Base-by-base conservation (phyloP, 164 flowering plant genomes). In the Tetracentron sinense region DNA sequence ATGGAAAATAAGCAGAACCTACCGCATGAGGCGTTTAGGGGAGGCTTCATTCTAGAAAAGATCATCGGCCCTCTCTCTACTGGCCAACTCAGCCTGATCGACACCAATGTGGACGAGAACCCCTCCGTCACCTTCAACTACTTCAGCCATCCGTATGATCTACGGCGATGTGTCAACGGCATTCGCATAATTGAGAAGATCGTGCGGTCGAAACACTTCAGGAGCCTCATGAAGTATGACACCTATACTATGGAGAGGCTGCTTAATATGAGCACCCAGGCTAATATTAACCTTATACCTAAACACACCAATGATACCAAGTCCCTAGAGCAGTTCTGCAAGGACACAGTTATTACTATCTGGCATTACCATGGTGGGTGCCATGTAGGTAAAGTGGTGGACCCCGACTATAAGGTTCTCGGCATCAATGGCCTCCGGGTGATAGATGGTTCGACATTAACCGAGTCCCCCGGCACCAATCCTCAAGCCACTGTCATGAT, bases 291-390 rank as follows among this genome's bases (percentile, higher is more conserved):
- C 61, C 50, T 79, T 60, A 66, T 79, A 62, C 88, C 81, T 0
- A 78, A 65, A 46, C 89, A 82, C 53, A 31, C 27, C 7, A 69
- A 47, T 19, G 62, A 77, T 3, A 60, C 88, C 1, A 10, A 58
- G 0, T 75, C 80, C 11, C 15, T 83, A 51, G 94, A 90, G 51
- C 90, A 88, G 59, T 93, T 68, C 46, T 93, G 98, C 57, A 77
- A 46, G 31, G 96, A 93, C 63, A 84, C 96, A 12, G 96, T 93
- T 42, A 73, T 85, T 83, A 86, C 92, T 14, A 90, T 92, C 14
- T 92, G 96, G 96, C 98, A 92, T 56, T 93, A 84, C 35, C 98
- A 90, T 71, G 97, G 98, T 22, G 97, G 97, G 0, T 90, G 97
- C 65, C 92, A 83, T 20, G 90, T 86, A 5, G 83, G 78, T 6